Evolutionary conservation across 148 eudicot species (phyloP), one percentile per base, ranked within the genome.

Genomic region (Nyssa sinensis): DNA sequence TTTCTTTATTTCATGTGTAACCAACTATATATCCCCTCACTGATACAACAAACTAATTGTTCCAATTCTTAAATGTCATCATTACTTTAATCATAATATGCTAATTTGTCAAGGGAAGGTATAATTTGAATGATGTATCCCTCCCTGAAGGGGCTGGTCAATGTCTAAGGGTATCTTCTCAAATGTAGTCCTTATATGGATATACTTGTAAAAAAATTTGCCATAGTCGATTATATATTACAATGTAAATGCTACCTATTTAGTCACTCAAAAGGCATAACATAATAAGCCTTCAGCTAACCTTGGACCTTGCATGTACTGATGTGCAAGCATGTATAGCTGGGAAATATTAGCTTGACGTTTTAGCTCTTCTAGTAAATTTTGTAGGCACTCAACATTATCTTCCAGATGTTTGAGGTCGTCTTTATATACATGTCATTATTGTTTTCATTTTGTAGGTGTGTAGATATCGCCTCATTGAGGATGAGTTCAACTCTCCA

Each of bases 401-500:
- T 59, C 19, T 16, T 37, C 74, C 23, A 27, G 35, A 61, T 8
- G 28, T 72, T 44, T 0, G 51, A 12, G 17, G 16, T 4, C 19
- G 12, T 44, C 51, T 44, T 44, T 11, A 1, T 44, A 44, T 44
- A 41, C 2, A 19, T 44, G 51, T 44, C 51, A 11, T 1, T 39
- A 12, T 44, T 44, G 27, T 55, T 73, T 62, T 74, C 28, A 47
- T 72, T 74, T 80, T 41, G 69, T 81, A 94, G 98, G 87, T 94
- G 64, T 90, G 98, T 89, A 86, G 98, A 67, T 94, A 85, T 62
- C 93, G 91, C 68, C 77, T 75, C 58, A 79, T 94, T 60, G 97
- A 90, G 83, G 97, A 94, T 75, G 98, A 94, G 84, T 90, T 87
- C 75, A 90, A 77, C 74, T 85, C 91, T 63, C 93, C 97, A 3